These are phyloP conservation scores for Stellera chamaejasme DNA, from an alignment of 345 rosid genomes.

Conservation along the genomic window DNA sequence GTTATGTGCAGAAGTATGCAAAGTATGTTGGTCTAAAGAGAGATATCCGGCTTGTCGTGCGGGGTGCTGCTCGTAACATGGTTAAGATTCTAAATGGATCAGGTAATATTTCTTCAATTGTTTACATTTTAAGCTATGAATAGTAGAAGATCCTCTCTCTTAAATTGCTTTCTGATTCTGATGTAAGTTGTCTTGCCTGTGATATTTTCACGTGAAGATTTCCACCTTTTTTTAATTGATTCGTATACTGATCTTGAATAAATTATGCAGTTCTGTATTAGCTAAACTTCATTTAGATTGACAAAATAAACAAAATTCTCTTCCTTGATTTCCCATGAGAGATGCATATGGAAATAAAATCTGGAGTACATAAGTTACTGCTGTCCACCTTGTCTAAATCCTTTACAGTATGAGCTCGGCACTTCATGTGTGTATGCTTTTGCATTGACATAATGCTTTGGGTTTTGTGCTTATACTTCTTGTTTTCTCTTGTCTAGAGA, in stretches of 20 bases:
- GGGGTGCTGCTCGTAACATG: conserved; percentile 98
- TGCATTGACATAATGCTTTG: not conserved
- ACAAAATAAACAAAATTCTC: no score
- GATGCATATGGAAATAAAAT: no score
- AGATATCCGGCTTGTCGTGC: conserved; percentile 90
- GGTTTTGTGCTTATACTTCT: conserved; percentile 1
- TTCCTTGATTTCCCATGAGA: no score
- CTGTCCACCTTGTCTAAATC: conserved; percentile 1
- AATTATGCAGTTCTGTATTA: no score
- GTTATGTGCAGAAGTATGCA: conserved; percentile 61
- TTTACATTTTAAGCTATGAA: not conserved
- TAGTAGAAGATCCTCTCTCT: not conserved
- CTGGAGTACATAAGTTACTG: no score
- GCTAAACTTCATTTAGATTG: no score
- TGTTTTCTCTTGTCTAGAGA: conserved; percentile 42
- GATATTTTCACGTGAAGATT: not conserved
- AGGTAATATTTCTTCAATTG: conserved; percentile 20
- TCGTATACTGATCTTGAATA: not conserved
- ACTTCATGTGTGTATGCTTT: conserved; percentile 1
- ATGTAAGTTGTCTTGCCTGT: not conserved
- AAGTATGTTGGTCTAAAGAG: conserved; percentile 87
- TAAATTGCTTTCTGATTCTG: not conserved
- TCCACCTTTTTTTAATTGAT: no score
- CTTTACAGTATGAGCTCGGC: not conserved
- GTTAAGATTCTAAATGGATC: conserved; percentile 73